Base-by-base conservation (phyloP, 1,139 yeast species). In the Kodamaea alishanica region DNA sequence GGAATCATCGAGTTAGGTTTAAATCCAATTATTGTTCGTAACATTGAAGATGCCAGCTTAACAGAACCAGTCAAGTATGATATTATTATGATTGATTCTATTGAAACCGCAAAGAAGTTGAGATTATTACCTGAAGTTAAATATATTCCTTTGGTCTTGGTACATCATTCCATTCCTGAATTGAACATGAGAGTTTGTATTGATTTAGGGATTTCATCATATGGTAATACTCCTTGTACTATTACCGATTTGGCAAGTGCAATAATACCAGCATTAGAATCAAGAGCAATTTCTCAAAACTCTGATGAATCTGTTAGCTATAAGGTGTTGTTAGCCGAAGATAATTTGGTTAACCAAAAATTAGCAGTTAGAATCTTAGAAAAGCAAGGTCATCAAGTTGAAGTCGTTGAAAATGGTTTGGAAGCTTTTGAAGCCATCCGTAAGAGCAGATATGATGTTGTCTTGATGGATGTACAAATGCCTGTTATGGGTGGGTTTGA, bases 401-500 rank as follows among this genome's bases (percentile, higher is more conserved):
- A 81, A 44, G 95, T 84, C 38, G 95, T 87, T 11, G 94, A 85
- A 55, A 87, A 87, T 57, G 95, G 96, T 8, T 67, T 79, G 43
- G 89, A 85, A 52, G 95, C 95, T 0, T 77, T 77, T 51, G 88
- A 86, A 48, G 90, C 90, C 0, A 81, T 85, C 32, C 74, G 81
- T 56, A 79, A 77, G 58, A 62, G 54, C 30, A 71, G 76, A 32
- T 86, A 81, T 58, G 95, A 87, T 55, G 92, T 84, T 36, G 87
- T 87, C 10, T 73, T 87, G 49, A 87, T 87, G 96, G 96, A 87
- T 66, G 95, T 87, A 31, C 95, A 87, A 61, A 87, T 87, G 96
- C 96, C 96, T 6, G 88, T 86, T 6, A 86, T 87, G 94, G 95
- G 95, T 33, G 96, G 96, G 0, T 87, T 87, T 58, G 95, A 87